Base-by-base conservation (phyloP, 1,139 yeast species). In the Sugiyamaella pinicola region DNA sequence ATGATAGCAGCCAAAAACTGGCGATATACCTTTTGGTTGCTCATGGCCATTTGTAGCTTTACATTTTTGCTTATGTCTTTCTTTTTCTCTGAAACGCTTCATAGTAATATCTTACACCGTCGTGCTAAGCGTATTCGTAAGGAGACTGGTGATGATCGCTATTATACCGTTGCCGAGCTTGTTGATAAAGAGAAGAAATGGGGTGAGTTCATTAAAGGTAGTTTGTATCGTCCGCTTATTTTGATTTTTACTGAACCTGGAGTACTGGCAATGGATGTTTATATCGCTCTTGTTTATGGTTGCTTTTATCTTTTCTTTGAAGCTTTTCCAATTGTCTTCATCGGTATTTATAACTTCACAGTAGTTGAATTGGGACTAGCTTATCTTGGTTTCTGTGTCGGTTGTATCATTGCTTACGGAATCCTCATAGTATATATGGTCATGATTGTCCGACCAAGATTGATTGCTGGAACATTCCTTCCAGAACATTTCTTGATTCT, bases 221-320 rank as follows among this genome's bases (percentile, higher is more conserved):
- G 66, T 79, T 80, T 28, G 74, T 77, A 43, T 76, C 76, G 49
- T 53, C 82, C 63, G 61, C 74, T 64, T 69, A 76, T 59, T 69
- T 58, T 68, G 41, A 54, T 76, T 17, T 42, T 64, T 18, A 53
- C 53, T 33, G 72, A 69, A 47, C 72, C 72, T 0, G 67, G 67
- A 15, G 59, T 69, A 8, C 52, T 67, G 15, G 56, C 66, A 7
- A 61, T 66, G 17, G 63, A 80, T 58, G 37, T 79, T 19, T 81
- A 82, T 63, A 69, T 79, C 59, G 76, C 84, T 0, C 67, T 82
- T 61, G 72, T 79, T 15, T 82, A 82, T 66, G 75, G 83, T 28
- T 65, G 79, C 31, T 63, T 79, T 63, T 82, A 81, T 63, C 67
- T 81, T 47, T 82, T 79, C 75, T 80, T 82, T 61, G 86, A 82